Conservation (phyloP, 2,329 filamentous ascomycete species). For the Penicillium sumatraense region DNA sequence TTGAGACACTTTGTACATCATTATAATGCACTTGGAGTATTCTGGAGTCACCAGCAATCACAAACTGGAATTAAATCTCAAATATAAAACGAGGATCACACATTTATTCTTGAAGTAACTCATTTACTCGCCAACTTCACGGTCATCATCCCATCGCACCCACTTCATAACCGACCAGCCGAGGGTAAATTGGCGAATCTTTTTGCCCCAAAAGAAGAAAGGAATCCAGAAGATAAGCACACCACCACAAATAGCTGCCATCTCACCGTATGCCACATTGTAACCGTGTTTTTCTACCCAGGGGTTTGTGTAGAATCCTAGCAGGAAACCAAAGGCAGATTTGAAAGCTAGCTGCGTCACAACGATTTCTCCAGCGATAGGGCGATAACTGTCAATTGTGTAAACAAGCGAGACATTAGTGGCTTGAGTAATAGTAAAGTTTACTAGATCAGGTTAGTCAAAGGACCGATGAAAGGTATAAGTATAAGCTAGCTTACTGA, state of each 20-base stretch:
- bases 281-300: conserved; percentile 18
- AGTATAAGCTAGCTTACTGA: conserved; percentile 10
- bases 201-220: conserved; percentile 16
- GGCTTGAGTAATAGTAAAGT: conserved; percentile 19
- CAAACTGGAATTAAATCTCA: too few relatives aligned
- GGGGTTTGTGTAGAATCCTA: conserved; percentile 16
- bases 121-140: conserved; percentile 17
- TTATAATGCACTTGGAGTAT: too few relatives aligned
- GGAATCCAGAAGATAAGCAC: conserved; percentile 16
- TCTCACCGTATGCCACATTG: conserved; percentile 17
- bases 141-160: conserved; percentile 17
- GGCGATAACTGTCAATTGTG: conserved; percentile 19
- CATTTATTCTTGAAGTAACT: neutral
- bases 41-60: too few relatives aligned
- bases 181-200: conserved; percentile 10
- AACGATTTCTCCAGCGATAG: conserved; percentile 17
- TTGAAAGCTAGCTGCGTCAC: conserved; percentile 18
- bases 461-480: neutral
- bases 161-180: conserved; percentile 16
- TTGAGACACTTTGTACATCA: neutral
- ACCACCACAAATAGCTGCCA: conserved; percentile 17
- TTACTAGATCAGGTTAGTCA: conserved; percentile 9
- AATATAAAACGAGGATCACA: too few relatives aligned
- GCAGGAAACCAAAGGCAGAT: conserved; percentile 17
- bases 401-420: conserved; percentile 19